Evolutionary conservation across 768 basidiomycete genomes (phyloP).

Genomic region (Mycena amicta): DNA sequence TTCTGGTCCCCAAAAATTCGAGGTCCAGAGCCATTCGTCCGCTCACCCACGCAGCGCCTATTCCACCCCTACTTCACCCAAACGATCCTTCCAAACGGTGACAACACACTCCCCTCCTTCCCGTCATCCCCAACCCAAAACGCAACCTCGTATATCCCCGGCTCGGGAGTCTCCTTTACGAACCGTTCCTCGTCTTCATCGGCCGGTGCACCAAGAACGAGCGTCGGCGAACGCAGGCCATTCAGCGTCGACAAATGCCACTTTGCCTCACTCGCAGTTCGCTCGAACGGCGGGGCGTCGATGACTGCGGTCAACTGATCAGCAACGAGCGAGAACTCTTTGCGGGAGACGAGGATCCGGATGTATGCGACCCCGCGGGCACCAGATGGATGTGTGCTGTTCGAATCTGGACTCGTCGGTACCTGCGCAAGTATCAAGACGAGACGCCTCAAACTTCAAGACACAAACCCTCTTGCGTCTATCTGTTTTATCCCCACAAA

Average conservation of each 20-base stretch:
- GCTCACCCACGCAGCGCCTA: background rate
- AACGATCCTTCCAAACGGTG: constrained; percentile 54
- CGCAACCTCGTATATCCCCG: constrained; percentile 56
- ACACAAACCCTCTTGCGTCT: constrained; percentile 54
- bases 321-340: constrained; percentile 32
- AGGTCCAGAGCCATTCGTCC: too few relatives aligned
- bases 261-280: constrained; percentile 25
- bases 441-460: background rate
- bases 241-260: constrained; percentile 49
- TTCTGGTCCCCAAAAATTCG: too few relatives aligned
- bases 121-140: constrained; percentile 41
- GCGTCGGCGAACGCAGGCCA: constrained; percentile 23
- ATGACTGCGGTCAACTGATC: constrained; percentile 51
- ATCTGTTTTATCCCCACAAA: constrained; percentile 74
- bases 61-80: constrained; percentile 32
- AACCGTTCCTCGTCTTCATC: constrained; percentile 39
- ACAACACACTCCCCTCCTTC: constrained; percentile 35
- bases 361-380: constrained; percentile 54
- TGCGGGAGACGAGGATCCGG: constrained; percentile 39
- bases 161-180: constrained; percentile 28
- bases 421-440: too few relatives aligned
- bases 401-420: constrained; percentile 47
- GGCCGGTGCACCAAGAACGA: constrained; percentile 41
- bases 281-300: constrained; percentile 40
- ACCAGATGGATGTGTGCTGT: constrained; percentile 51